These are phyloP conservation scores for Echium plantagineum DNA, from an alignment of 257 asterid species.

Conservation along the genomic window DNA sequence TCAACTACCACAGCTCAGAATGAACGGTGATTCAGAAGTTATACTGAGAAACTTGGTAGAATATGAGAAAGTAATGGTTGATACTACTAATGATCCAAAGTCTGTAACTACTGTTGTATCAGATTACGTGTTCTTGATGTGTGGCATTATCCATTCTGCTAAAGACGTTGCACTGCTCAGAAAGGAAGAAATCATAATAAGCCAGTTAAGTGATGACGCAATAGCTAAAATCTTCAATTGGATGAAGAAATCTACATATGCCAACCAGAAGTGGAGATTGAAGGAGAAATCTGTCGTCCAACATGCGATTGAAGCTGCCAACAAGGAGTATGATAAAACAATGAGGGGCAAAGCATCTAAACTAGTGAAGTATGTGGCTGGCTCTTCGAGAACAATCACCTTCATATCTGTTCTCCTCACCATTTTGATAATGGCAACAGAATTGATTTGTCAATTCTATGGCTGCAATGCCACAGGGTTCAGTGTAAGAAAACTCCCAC, in stretches of 20 bases:
- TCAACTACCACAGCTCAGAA: conserved; percentile 10
- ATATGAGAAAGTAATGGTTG: conserved; percentile 10
- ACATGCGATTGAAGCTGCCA: conserved; percentile 4
- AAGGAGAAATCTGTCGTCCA: conserved; percentile 1
- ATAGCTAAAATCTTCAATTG: conserved; percentile 13
- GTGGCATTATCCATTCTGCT: conserved; percentile 14
- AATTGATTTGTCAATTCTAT: not conserved
- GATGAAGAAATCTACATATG: conserved; percentile 6
- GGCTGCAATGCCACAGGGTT: not conserved
- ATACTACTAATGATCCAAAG: not conserved
- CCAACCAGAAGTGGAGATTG: not conserved
- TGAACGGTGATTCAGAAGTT: conserved; percentile 9
- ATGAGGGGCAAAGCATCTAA: not conserved
- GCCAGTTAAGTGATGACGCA: conserved; percentile 2
- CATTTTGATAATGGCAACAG: not conserved
- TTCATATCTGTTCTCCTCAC: not conserved
- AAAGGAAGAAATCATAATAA: not conserved
- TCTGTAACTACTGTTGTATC: conserved; percentile 1
- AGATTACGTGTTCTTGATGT: conserved; percentile 15
- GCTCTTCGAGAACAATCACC: not conserved
- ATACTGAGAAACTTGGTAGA: conserved; percentile 20
- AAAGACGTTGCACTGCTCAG: conserved; percentile 13
- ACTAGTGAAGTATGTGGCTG: not conserved
- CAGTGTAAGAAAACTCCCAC: too few relatives aligned
- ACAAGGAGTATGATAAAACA: not conserved